phyloP scores from a whole-genome alignment of 2,329 filamentous ascomycete species.

The Aureobasidium leucospermi region DNA sequence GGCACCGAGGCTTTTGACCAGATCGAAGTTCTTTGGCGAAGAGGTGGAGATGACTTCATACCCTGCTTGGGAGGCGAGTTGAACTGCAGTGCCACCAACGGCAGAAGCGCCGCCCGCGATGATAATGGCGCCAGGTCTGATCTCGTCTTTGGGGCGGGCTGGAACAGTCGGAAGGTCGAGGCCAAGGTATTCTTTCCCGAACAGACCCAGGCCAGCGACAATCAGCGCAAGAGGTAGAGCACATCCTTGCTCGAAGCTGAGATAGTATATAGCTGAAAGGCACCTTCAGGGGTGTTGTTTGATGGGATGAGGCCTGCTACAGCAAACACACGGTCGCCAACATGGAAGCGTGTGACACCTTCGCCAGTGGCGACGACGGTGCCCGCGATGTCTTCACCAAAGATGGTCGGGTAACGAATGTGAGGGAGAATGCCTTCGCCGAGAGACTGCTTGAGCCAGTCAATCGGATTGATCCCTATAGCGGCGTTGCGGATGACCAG shows the following conservation, averaged over 20 bases:
- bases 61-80: conserved; percentile 38
- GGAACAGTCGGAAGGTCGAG: not conserved
- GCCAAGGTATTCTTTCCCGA: not conserved
- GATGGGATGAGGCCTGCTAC: not conserved
- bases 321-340: not conserved
- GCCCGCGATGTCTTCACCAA: not conserved
- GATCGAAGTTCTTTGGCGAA: conserved; percentile 37
- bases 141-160: not conserved
- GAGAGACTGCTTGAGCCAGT: not conserved
- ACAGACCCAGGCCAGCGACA: not conserved
- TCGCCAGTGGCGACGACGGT: not conserved
- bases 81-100: conserved; percentile 41
- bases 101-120: conserved; percentile 47
- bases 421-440: not conserved
- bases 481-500: not conserved
- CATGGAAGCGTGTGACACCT: not conserved
- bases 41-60: conserved; percentile 40
- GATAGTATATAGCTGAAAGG: not conserved
- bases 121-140: conserved; percentile 28
- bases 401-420: not conserved
- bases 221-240: not conserved
- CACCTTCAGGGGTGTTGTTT: not conserved
- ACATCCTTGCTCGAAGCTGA: not conserved
- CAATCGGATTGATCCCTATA: not conserved
- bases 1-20: conserved; percentile 40